Evolutionary conservation across 2,329 filamentous ascomycete genomes (phyloP), one percentile per base, ranked within the genome.

Genomic region (Didymella sp.): DNA sequence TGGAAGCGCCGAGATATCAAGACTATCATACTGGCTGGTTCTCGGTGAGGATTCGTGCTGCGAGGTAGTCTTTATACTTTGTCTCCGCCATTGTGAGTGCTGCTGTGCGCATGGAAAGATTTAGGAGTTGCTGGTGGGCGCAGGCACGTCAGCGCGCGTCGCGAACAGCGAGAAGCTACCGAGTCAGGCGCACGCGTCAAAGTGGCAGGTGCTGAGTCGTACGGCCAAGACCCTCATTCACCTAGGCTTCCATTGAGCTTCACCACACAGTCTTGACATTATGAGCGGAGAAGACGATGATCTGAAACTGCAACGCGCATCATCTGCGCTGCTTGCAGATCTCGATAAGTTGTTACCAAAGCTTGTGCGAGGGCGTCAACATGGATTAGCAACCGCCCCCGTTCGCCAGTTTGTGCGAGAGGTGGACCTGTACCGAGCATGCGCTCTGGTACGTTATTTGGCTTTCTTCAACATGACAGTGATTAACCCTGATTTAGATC

Each of bases 11-110:
- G 24, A 49, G 19, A 17, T 37, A 22, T 12, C 11, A 2, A 11
- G 28, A 9, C 6, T 28, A 25, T 74, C 85, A 71, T 77, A 94
- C 90, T 61, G 89, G 84, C 62, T 86, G 86, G 63, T 88, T 86
- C 71, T 96, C 91, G 56, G 87, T 88, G 61, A 96, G 82, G 55
- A 96, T 84, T 69, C 88, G 86, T 66, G 88, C 86, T 4, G 90
- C 89, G 6, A 96, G 84, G 68, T 87, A 94, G 54, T 87, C 87
- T 63, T 82, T 87, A 71, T 91, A 88, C 62, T 78, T 70, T 44
- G 89, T 85, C 42, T 89, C 86, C 24, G 69, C 62, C 79, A 81
- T 81, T 6, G 11, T 53, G 42, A 38, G 15, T 55, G 51, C 31
- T 59, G 47, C 13, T 11, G 40, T 40, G 42, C 43, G 19, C 40